Evolutionary conservation across 176 grass and related monocot genomes (phyloP).

Genomic region (Avena sativa): DNA sequence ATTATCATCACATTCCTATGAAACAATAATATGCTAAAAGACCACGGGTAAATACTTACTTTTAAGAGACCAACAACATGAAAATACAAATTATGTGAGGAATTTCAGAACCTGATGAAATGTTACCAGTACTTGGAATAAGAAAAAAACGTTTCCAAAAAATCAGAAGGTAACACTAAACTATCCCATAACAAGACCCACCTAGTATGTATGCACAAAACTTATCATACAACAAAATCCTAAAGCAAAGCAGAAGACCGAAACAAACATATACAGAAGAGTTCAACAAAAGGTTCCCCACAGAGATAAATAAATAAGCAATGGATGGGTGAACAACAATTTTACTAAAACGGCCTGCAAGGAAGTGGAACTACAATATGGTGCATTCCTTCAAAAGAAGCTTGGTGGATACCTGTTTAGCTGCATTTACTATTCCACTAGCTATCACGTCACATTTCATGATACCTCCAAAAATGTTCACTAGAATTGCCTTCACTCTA

Average conservation of each 20-base stretch:
- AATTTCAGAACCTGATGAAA: neutral
- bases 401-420: slow-evolving; percentile 67
- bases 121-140: neutral
- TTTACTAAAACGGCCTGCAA: neutral
- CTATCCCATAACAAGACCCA: neutral
- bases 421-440: slow-evolving; percentile 98
- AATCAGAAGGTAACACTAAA: neutral
- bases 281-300: neutral
- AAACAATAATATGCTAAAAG: neutral
- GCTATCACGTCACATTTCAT: slow-evolving; percentile 99
- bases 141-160: neutral
- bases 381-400: slow-evolving; percentile 19
- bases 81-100: neutral
- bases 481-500: slow-evolving; percentile 99
- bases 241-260: neutral
- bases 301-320: neutral
- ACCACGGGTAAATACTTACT: neutral
- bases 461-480: slow-evolving; percentile 99
- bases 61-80: neutral
- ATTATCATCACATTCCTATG: slow-evolving; percentile 4
- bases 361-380: neutral
- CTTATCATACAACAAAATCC: slow-evolving; percentile 1
- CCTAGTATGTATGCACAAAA: neutral
- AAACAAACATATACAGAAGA: neutral
- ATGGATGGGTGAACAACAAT: neutral